Percentiles rank a stretch among this genome's conserved stretches.
Conservation (phyloP, 2,329 filamentous ascomycete species). For the Monilinia laxa region DNA sequence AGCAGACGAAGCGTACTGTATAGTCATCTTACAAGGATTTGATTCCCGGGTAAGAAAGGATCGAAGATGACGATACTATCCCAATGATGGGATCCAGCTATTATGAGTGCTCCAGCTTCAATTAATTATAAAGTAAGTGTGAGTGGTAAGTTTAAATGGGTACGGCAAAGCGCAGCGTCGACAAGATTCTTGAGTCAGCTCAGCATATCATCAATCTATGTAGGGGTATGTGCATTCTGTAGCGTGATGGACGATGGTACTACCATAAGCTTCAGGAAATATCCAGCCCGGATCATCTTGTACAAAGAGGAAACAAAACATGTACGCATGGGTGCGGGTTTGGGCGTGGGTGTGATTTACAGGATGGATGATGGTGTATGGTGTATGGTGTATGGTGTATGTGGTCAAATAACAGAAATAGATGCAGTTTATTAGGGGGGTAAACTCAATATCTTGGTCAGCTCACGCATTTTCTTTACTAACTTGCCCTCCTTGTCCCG, state of each 20-base stretch:
- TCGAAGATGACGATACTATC: slow-evolving; percentile 13
- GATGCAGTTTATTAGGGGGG: slow-evolving; percentile 10
- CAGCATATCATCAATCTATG: slow-evolving; percentile 5
- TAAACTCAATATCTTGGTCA: not conserved
- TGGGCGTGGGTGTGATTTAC: not conserved
- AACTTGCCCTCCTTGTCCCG: not conserved
- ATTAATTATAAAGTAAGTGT: not conserved
- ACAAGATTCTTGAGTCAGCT: slow-evolving; percentile 5
- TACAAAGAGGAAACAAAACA: not conserved
- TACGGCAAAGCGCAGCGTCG: not conserved
- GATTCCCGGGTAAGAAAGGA: not conserved
- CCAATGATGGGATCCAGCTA: not conserved
- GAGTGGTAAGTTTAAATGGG: not conserved
- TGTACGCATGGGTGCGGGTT: not conserved
- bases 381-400: no score
- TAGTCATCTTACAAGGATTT: not conserved
- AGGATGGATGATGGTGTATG: no score
- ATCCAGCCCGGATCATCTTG: slow-evolving; percentile 11
- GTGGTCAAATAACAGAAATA: slow-evolving; percentile 10
- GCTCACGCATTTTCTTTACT: slow-evolving; percentile 4
- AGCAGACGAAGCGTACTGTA: slow-evolving; percentile 5
- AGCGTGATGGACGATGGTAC: slow-evolving; percentile 14
- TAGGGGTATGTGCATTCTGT: slow-evolving; percentile 1
- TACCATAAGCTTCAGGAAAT: slow-evolving; percentile 15
- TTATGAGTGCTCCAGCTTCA: slow-evolving; percentile 1